Percentiles rank a stretch among this genome's conserved stretches.
phyloP scores from a whole-genome alignment of 2,329 filamentous ascomycete species.

The Phoma sp. region DNA sequence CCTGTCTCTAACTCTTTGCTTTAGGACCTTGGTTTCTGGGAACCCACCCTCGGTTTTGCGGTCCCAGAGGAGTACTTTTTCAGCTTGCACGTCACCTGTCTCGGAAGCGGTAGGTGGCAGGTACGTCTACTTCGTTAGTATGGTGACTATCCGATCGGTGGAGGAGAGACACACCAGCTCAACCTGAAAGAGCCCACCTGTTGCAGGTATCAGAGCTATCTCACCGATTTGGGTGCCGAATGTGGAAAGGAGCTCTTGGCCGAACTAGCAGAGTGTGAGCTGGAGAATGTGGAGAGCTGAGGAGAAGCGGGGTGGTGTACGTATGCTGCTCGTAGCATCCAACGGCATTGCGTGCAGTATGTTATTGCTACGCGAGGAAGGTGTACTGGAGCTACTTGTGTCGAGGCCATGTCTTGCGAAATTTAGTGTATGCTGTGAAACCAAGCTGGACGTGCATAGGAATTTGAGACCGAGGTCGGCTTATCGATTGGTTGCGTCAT shows the following conservation, averaged over 20 bases:
- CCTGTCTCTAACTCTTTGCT: conserved; percentile 81
- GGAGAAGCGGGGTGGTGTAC: conserved; percentile 56
- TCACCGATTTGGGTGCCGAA: conserved; percentile 86
- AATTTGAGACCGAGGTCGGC: conserved; percentile 3
- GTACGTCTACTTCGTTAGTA: conserved; percentile 33
- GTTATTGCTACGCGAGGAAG: conserved; percentile 84
- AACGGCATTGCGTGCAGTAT: conserved; percentile 93
- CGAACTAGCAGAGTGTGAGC: conserved; percentile 66
- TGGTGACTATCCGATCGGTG: not conserved
- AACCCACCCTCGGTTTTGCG: conserved; percentile 87
- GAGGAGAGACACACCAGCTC: conserved; percentile 58
- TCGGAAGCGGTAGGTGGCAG: conserved; percentile 10
- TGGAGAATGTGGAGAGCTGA: not conserved
- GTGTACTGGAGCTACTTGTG: conserved; percentile 32
- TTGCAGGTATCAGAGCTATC: conserved; percentile 83
- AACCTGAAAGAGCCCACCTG: conserved; percentile 83
- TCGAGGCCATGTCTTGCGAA: conserved; percentile 32
- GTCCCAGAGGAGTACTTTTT: conserved; percentile 79
- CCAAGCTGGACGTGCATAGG: not conserved
- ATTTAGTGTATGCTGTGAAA: not conserved
- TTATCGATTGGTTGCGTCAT: conserved; percentile 18
- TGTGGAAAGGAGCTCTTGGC: conserved; percentile 93
- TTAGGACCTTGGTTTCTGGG: conserved; percentile 88
- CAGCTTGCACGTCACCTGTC: conserved; percentile 32
- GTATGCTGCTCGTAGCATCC: conserved; percentile 87